phyloP scores from a whole-genome alignment of 805 yeast genomes.

The Ogataea henricii region DNA sequence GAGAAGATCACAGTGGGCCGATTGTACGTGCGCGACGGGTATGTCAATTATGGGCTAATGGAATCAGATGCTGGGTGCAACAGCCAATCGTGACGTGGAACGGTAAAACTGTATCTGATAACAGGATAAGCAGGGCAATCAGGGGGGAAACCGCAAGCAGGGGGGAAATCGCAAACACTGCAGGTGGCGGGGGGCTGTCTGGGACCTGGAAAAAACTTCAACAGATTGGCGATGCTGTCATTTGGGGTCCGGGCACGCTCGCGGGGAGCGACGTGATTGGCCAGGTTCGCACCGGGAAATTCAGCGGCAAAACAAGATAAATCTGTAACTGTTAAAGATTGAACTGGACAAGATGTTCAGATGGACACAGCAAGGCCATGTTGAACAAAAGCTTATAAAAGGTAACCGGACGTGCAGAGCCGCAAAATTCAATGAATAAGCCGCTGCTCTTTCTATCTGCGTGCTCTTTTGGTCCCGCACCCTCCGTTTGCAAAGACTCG shows the following conservation, averaged over 20 bases:
- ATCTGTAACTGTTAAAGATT: background rate
- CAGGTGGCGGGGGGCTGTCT: constrained; percentile 4
- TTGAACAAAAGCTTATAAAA: background rate
- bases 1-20: background rate
- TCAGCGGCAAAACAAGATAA: background rate
- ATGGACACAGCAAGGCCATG: no score
- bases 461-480: constrained; percentile 3
- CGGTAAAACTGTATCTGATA: background rate
- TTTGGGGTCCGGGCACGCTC: constrained; percentile 3
- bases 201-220: constrained; percentile 11
- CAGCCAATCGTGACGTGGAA: background rate
- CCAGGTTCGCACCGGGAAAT: background rate
- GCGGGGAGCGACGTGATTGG: constrained; percentile 4
- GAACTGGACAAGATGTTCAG: no score
- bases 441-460: constrained; percentile 5
- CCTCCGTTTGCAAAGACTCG: background rate
- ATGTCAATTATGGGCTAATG: background rate
- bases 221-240: constrained; percentile 8
- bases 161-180: constrained; percentile 2
- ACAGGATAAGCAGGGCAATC: background rate
- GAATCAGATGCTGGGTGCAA: background rate
- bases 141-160: constrained; percentile 2
- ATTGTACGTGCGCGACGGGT: background rate
- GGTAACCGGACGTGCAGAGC: constrained; percentile 6
- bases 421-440: constrained; percentile 1